Conservation (phyloP, 768 basidiomycete species). For the Rhizopogon vesiculosus region DNA sequence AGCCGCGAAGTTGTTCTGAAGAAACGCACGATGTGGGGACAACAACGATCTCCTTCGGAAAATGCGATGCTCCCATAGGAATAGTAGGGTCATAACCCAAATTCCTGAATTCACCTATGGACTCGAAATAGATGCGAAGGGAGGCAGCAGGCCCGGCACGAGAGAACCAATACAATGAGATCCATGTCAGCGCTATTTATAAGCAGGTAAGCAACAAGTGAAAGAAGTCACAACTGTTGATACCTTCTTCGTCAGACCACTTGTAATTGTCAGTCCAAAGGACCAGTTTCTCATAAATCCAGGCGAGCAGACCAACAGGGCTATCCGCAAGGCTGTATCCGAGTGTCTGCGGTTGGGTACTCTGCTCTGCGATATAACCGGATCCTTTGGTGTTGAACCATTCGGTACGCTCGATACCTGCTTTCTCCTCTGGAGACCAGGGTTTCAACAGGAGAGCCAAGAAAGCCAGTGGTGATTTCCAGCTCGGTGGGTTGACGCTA, state of each 20-base stretch:
- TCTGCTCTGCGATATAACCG: slow-evolving; percentile 29
- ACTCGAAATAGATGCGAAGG: slow-evolving; percentile 58
- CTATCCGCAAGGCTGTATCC: slow-evolving; percentile 55
- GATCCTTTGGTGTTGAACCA: slow-evolving; percentile 16
- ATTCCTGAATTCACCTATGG: slow-evolving; percentile 13
- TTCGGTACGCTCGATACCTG: slow-evolving; percentile 1
- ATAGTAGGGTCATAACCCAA: slow-evolving; percentile 18
- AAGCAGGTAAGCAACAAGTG: neutral
- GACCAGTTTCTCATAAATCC: slow-evolving; percentile 9
- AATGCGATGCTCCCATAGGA: slow-evolving; percentile 39
- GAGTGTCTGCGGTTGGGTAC: slow-evolving; percentile 45
- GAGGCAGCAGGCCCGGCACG: too few species aligned
- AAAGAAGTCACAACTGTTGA: too few species aligned
- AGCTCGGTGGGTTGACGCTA: slow-evolving; percentile 21
- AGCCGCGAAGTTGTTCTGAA: neutral
- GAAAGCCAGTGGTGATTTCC: slow-evolving; percentile 21
- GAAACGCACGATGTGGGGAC: slow-evolving; percentile 34
- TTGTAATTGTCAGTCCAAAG: slow-evolving; percentile 47
- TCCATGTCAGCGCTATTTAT: slow-evolving; percentile 52
- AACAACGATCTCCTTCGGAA: slow-evolving; percentile 42
- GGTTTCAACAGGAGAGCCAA: slow-evolving; percentile 21
- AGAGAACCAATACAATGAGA: slow-evolving; percentile 31
- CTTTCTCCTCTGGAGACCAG: slow-evolving; percentile 11
- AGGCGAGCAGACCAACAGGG: slow-evolving; percentile 20
- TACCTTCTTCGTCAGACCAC: slow-evolving; percentile 54